Evolutionary conservation across 2,329 filamentous ascomycete genomes (phyloP).

Genomic region (Cytospora mali): DNA sequence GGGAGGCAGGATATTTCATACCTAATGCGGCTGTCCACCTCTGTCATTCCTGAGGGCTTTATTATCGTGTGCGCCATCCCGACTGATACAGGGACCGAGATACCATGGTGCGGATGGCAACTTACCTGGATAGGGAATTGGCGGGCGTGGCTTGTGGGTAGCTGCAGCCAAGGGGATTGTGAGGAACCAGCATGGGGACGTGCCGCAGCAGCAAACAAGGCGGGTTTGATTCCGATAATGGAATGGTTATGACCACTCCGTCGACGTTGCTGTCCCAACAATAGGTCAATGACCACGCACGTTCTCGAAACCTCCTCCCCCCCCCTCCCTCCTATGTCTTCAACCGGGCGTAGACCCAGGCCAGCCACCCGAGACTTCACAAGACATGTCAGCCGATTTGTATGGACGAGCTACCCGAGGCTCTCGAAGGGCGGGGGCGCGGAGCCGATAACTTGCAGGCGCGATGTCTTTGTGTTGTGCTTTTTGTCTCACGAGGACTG

Average conservation of each 20-base stretch:
- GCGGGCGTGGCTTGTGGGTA: constrained; percentile 21
- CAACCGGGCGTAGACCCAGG: constrained; percentile 2
- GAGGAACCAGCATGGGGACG: background rate
- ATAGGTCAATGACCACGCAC: background rate
- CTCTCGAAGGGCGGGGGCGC: constrained; percentile 7
- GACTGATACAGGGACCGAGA: background rate
- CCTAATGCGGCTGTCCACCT: constrained; percentile 21
- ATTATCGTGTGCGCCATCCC: constrained; percentile 15
- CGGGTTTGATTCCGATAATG: background rate
- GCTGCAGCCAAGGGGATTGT: constrained; percentile 14
- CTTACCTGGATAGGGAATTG: constrained; percentile 11
- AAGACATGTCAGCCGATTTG: constrained; percentile 19
- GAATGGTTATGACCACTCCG: background rate
- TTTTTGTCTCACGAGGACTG: constrained; percentile 12
- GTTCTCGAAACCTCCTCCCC: background rate
- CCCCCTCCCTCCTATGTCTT: background rate
- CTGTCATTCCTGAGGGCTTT: constrained; percentile 20
- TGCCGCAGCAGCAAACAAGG: background rate
- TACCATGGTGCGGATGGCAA: constrained; percentile 2
- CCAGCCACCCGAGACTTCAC: constrained; percentile 17
- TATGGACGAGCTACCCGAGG: constrained; percentile 27
- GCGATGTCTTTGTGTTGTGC: constrained; percentile 25
- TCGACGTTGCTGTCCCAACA: background rate
- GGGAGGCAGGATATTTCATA: constrained; percentile 1
- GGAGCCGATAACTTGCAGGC: constrained; percentile 22